Evolutionary conservation across 148 eudicot species (phyloP).

Genomic region (Fagopyrum esculentum): DNA sequence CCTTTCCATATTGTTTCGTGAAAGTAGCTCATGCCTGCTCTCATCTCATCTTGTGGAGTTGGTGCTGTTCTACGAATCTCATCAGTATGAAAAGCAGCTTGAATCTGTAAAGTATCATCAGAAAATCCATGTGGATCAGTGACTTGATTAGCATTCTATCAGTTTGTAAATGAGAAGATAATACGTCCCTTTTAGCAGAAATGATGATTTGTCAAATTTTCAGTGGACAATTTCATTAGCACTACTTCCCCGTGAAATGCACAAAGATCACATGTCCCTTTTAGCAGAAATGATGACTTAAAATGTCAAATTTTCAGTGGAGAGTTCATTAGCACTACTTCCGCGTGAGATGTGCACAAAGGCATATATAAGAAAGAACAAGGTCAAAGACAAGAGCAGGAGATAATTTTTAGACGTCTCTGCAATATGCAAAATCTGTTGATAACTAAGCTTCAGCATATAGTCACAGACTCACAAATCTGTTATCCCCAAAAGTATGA

Average conservation of each 20-base stretch:
- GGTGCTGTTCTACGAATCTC: constrained; percentile 91
- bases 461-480: background rate
- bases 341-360: too few species aligned
- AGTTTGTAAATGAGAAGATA: background rate
- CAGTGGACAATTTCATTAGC: background rate
- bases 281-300: too few species aligned
- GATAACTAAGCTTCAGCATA: background rate
- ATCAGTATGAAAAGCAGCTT: constrained; percentile 97
- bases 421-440: background rate
- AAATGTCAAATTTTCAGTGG: too few species aligned
- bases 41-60: constrained; percentile 97
- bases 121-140: background rate
- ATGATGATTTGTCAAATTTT: background rate
- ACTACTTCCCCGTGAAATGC: background rate
- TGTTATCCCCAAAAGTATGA: background rate
- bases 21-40: constrained; percentile 99
- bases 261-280: background rate
- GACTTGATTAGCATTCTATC: constrained; percentile 4
- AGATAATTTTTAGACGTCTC: background rate
- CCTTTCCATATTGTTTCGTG: constrained; percentile 98
- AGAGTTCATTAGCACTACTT: too few species aligned
- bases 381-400: background rate
- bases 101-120: constrained; percentile 44
- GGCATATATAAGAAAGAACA: background rate
- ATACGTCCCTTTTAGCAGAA: background rate